Base-by-base conservation (phyloP, 176 grass and related monocot genomes). In the Phoenix dactylifera region DNA sequence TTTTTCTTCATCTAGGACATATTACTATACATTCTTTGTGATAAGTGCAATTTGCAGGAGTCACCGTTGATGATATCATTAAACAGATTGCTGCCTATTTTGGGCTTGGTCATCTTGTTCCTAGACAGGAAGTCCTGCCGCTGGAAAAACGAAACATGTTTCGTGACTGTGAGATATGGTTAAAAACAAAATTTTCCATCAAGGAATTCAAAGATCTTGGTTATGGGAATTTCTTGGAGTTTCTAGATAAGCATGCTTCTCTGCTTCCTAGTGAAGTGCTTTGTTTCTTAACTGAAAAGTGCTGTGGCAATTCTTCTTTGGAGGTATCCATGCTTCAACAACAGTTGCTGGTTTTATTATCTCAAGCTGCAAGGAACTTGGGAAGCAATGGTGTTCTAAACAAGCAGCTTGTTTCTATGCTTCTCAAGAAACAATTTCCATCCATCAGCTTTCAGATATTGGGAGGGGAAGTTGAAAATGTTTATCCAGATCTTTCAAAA, bases 351-450 rank as follows among this genome's bases (percentile, higher is more conserved):
- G 32, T 80, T 71, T 82, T 97, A 55, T 76, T 88, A 22, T 85
- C 58, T 59, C 84, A 85, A 78, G 83, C 83, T 54, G 62, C 73
- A 60, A 52, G 22, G 58, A 85, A 75, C 60, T 68, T 76, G 82
- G 55, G 74, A 57, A 65, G 80, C 63, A 60, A 79, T 71, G 67
- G 72, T 18, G 18, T 24, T 14, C 23, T 74, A 66, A 67, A 75
- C 29, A 79, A 72, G 60, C 69, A 82, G 84, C 74, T 67, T 74
- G 65, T 87, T 50, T 12, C 70, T 51, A 59, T 66, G 70, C 75
- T 97, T 80, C 75, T 97, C 28, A 82, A 68, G 72, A 88, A 75
- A 64, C 92, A 97, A 59, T 97, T 97, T 64, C 92, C 87, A 49
- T 76, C 92, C 56, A 59, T 80, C 55, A 73, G 66, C 81, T 83